Evolutionary conservation across 306 rosid species (phyloP), one percentile per base, ranked within the genome.

Genomic region (Castanea crenata): DNA sequence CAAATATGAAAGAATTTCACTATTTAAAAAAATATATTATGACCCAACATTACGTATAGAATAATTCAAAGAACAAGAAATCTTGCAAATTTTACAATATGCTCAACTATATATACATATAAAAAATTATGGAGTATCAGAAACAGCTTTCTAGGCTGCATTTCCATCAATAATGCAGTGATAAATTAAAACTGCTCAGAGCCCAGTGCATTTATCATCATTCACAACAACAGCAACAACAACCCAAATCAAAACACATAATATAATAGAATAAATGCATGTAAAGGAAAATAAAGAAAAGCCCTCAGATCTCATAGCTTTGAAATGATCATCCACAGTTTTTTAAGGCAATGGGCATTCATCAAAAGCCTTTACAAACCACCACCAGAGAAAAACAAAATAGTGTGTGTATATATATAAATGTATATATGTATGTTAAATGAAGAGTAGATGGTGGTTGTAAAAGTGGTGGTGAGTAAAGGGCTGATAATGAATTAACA

Each of bases 121-220:
- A 16, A 55, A 55, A 23, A 14, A 55, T 4, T n/a, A 3, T 16
- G 8, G 5, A 13, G 35, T 18, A 74, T 84, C 84, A 77, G 80
- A 84, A 6, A 76, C 2, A 77, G 82, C 80, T 84, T 77, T 81
- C 87, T 80, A 84, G 75, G 78, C 83, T 62, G 57, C 78, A 73
- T 79, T 79, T 81, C 81, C 79, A 73, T 82, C 86, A 84, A 69
- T 23, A 38, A 38, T 38, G 46, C 11, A 38, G 46, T 6, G 46
- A 38, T 38, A 49, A 49, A 49, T 10, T 52, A 65, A 44, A 21
- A 74, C 81, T 79, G 86, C 77, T 84, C 83, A 80, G 83, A 84
- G 85, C 79, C 83, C 83, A 82, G 86, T 79, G 83, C 81, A 79
- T 54, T 35, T 77, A 73, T 81, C 87, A 84, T 87, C 82, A 73